Percentiles rank a stretch among this genome's conserved stretches.
Evolutionary conservation across 2,329 filamentous ascomycete species (phyloP).

Genomic region (Claviceps cyperi): DNA sequence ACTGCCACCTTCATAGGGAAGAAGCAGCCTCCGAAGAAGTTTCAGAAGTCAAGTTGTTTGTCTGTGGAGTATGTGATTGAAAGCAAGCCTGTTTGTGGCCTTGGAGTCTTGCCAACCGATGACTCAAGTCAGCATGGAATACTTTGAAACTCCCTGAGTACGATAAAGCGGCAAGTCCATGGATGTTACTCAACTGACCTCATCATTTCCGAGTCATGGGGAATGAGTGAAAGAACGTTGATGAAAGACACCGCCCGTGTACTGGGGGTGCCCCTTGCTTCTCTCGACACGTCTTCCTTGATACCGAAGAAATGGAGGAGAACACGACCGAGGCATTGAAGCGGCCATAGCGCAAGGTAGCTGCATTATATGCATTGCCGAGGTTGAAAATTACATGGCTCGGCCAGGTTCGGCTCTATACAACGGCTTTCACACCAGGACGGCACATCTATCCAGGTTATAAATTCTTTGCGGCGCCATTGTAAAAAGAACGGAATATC

Average conservation of each 20-base stretch:
- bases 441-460: slow-evolving; percentile 59
- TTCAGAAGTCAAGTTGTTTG: slow-evolving; percentile 16
- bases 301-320: slow-evolving; percentile 24
- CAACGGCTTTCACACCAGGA: slow-evolving; percentile 84
- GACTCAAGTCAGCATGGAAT: slow-evolving; percentile 8
- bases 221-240: slow-evolving; percentile 69
- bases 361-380: slow-evolving; percentile 81
- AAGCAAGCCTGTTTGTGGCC: slow-evolving; percentile 15
- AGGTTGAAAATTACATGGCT: slow-evolving; percentile 72
- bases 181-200: slow-evolving; percentile 33
- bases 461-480: slow-evolving; percentile 38
- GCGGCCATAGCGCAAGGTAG: slow-evolving; percentile 76
- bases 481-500: no score
- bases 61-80: slow-evolving; percentile 15
- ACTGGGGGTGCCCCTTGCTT: slow-evolving; percentile 59
- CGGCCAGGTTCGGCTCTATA: slow-evolving; percentile 65
- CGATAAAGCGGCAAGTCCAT: slow-evolving; percentile 7
- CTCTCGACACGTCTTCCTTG: slow-evolving; percentile 24
- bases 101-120: slow-evolving; percentile 12
- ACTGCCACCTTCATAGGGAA: slow-evolving; percentile 9
- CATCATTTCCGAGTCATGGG: slow-evolving; percentile 62
- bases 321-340: slow-evolving; percentile 37
- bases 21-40: slow-evolving; percentile 17
- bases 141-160: slow-evolving; percentile 12
- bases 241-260: slow-evolving; percentile 59